Conservation (phyloP, 2,329 filamentous ascomycete species). For the Beauveria bassiana region DNA sequence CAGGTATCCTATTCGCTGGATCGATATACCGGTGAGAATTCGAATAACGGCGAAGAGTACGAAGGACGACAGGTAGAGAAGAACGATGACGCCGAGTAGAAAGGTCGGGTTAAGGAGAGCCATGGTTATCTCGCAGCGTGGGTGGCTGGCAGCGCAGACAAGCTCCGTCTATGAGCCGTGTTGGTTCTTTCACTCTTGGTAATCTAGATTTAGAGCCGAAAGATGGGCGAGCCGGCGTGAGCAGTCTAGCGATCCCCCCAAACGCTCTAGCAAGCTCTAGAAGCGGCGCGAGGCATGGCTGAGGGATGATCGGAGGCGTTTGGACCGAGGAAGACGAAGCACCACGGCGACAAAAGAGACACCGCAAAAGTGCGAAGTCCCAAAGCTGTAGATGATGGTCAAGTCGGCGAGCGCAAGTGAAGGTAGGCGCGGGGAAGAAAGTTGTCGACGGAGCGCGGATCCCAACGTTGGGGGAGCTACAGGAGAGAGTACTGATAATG, state of each 20-base stretch:
- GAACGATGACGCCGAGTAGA: conserved; percentile 73
- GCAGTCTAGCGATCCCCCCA: neutral
- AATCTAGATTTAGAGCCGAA: neutral
- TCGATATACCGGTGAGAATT: conserved; percentile 87
- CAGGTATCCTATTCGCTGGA: conserved; percentile 89
- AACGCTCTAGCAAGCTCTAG: conserved; percentile 4
- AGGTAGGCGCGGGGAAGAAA: neutral
- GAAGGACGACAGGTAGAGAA: conserved; percentile 86
- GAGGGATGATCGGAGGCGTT: neutral
- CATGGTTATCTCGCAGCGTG: conserved; percentile 32
- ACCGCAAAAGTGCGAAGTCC: neutral
- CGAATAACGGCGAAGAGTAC: conserved; percentile 88
- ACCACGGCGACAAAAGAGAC: neutral
- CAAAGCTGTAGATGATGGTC: neutral
- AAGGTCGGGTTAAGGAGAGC: conserved; percentile 69
- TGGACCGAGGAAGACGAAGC: neutral
- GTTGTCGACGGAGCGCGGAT: conserved; percentile 4
- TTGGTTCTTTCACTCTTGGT: neutral
- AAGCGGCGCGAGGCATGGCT: neutral
- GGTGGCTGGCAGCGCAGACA: neutral
- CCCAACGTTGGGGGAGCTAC: neutral
- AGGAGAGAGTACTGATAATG: neutral
- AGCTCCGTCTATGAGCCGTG: neutral
- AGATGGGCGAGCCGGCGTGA: neutral
- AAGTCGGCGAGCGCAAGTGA: neutral